Percentiles rank a stretch among this genome's conserved stretches.
These are phyloP conservation scores for Dryadomyces quercivorus DNA, from an alignment of 2,329 filamentous ascomycete genomes.

Conservation along the genomic window DNA sequence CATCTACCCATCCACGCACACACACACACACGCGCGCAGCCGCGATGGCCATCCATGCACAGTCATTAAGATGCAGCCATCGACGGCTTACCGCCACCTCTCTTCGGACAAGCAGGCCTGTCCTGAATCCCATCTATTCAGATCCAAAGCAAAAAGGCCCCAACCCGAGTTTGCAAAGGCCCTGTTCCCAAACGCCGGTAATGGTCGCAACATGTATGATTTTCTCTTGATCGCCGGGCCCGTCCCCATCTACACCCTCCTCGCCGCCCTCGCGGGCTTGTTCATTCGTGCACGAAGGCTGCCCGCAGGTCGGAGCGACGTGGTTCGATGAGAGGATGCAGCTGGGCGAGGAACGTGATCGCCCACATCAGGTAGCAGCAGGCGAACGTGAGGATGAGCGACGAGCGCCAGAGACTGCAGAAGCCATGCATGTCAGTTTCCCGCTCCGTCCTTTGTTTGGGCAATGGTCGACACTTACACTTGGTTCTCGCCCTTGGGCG, in stretches of 20 bases:
- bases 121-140: background rate
- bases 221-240: background rate
- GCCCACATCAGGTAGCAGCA: conserved; percentile 99
- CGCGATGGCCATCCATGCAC: too few relatives aligned
- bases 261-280: background rate
- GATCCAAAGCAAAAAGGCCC: background rate
- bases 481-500: conserved; percentile 92
- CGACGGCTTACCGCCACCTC: too few relatives aligned
- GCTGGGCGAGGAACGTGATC: conserved; percentile 89
- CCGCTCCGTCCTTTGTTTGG: too few relatives aligned
- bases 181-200: conserved; percentile 1
- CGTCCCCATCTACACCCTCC: background rate
- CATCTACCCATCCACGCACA: too few relatives aligned
- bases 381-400: conserved; percentile 76
- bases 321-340: conserved; percentile 81
- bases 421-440: background rate
- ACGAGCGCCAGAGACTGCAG: conserved; percentile 79
- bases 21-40: too few relatives aligned
- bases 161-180: background rate
- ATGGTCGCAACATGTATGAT: background rate
- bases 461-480: conserved; percentile 52
- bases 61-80: too few relatives aligned
- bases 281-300: conserved; percentile 36
- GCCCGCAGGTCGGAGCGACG: conserved; percentile 56
- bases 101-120: too few relatives aligned